Evolutionary conservation across 331 rosid genomes (phyloP).

Genomic region (Quercus tomentella): DNA sequence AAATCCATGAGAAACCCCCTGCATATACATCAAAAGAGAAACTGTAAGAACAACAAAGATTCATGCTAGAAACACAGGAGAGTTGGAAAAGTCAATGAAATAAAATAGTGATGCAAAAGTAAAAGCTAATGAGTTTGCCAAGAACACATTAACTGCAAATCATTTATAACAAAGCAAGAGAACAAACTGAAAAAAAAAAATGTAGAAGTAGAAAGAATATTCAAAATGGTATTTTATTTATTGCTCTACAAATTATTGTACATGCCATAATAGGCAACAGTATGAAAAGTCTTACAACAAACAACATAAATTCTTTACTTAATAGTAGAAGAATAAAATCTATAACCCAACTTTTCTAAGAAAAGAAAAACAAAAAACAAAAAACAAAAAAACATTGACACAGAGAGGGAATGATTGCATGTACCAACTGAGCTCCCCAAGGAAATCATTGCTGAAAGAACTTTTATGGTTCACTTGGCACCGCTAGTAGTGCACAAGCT

Average conservation of each 20-base stretch:
- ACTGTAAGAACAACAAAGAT: neutral
- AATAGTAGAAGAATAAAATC: neutral
- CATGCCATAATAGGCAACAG: neutral
- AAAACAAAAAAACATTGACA: neutral
- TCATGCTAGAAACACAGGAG: neutral
- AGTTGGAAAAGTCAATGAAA: neutral
- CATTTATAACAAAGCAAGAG: neutral
- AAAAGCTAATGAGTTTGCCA: neutral
- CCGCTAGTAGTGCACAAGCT: neutral
- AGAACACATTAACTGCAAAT: neutral
- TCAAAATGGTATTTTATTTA: too few species aligned
- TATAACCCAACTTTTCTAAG: neutral
- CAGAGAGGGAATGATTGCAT: neutral
- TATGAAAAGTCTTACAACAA: neutral
- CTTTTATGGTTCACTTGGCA: neutral
- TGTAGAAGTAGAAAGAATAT: too few species aligned
- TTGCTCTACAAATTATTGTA: neutral
- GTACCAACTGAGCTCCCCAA: neutral
- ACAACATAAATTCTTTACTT: neutral
- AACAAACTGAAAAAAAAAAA: neutral
- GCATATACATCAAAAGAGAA: slow-evolving; percentile 12
- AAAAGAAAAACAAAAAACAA: neutral
- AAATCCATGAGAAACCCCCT: slow-evolving; percentile 37
- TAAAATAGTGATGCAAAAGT: neutral
- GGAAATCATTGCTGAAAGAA: neutral